A percentile compares a stretch with the other conserved stretches of the same genome.
Conservation (phyloP, 2,329 filamentous ascomycete genomes). For the Ophiostoma montium region DNA sequence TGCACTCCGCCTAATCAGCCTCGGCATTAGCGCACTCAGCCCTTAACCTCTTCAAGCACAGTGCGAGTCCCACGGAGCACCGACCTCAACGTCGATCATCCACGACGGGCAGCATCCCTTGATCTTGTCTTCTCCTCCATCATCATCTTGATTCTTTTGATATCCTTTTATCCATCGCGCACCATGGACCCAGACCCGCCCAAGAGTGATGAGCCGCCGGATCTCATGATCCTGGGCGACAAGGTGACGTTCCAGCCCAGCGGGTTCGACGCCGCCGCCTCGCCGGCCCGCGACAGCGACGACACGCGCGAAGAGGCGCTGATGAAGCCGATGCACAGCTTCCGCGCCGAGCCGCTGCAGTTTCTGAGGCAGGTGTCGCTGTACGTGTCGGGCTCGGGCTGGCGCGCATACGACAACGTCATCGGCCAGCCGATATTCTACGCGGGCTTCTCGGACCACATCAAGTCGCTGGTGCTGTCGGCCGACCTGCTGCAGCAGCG, state of each 20-base stretch:
- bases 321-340: slow-evolving; percentile 74
- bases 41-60: neutral
- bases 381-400: slow-evolving; percentile 84
- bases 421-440: slow-evolving; percentile 93
- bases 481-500: slow-evolving; percentile 61
- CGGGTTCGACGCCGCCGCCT: slow-evolving; percentile 36
- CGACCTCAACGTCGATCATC: neutral
- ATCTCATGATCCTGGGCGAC: slow-evolving; percentile 63
- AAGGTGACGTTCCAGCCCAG: slow-evolving; percentile 62
- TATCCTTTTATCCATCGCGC: too few relatives aligned
- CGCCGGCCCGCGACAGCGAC: slow-evolving; percentile 26
- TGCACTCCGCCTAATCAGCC: slow-evolving; percentile 1
- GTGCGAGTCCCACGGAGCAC: neutral
- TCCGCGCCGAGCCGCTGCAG: slow-evolving; percentile 55
- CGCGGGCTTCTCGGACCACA: slow-evolving; percentile 77
- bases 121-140: too few relatives aligned
- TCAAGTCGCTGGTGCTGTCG: slow-evolving; percentile 64
- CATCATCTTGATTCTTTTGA: too few relatives aligned
- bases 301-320: slow-evolving; percentile 53
- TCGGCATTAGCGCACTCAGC: slow-evolving; percentile 9
- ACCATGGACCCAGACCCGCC: slow-evolving; percentile 21
- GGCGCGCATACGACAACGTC: slow-evolving; percentile 83
- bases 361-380: slow-evolving; percentile 89
- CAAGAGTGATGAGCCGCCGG: slow-evolving; percentile 46
- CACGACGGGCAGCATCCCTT: neutral